Evolutionary conservation across 2,329 filamentous ascomycete genomes (phyloP), one percentile per base, ranked within the genome.

Genomic region (Cordyceps javanica): DNA sequence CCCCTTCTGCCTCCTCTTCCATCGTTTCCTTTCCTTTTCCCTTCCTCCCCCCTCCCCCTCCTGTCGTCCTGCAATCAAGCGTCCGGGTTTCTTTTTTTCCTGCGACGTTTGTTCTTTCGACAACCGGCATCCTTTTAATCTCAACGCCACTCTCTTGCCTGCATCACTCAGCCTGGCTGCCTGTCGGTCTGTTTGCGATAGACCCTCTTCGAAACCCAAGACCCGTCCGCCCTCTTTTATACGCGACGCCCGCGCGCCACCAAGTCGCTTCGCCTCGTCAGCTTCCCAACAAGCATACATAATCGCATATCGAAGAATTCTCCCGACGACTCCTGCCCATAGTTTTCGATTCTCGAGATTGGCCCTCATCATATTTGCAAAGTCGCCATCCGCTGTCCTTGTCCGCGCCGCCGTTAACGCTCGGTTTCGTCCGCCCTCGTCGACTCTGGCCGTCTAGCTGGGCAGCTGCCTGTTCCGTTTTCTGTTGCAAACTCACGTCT

Each of bases 41-140:
- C 50, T 44, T 21, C 26, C 32, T 57, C 26, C 23, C 49, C 30
- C 49, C 25, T 36, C 16, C 51, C 39, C 41, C 41, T 34, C 41
- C 39, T 54, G 16, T 36, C 39, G 16, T 54, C 39, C 51, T 54
- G 39, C 51, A 54, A 38, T 41, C 21, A 44, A 54, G 51, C 51
- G 39, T 54, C 36, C 23, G 50, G 19, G 21, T 45, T 45, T 60
- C 48, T 50, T 59, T 14, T n/a, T 44, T 34, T 50, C 25, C 21
- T 54, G 51, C 51, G 51, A 36, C 39, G 30, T 54, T 54, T 54
- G 21, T 26, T 54, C 32, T 34, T 10, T 41, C 30, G 11, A 25
- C 19, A 34, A 21, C 21, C 51, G 26, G 25, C 16, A n/a, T 45
- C 30, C 51, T 34, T 36, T 23, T 34, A 38, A 14, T 26, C n/a